Percentiles rank a stretch among this genome's conserved stretches.
Conservation (phyloP, 768 basidiomycete genomes). For the Lanmaoa rubissima region DNA sequence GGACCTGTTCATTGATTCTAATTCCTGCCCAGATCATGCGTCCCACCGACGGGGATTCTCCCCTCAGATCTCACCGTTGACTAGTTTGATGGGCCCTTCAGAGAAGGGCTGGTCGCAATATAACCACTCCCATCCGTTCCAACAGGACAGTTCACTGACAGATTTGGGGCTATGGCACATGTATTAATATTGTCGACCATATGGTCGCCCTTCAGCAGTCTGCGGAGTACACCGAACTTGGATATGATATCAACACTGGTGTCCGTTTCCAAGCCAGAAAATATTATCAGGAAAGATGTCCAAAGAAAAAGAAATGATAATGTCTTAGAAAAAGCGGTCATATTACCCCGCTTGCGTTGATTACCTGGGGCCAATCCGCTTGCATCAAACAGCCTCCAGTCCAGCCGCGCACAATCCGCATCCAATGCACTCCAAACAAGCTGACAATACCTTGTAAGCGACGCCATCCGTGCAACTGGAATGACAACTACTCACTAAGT, state of each 20-base stretch:
- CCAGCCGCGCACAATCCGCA: conserved; percentile 66
- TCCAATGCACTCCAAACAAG: conserved; percentile 67
- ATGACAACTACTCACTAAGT: conserved; percentile 42
- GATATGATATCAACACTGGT: background rate
- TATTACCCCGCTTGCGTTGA: background rate
- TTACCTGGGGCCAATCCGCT: background rate
- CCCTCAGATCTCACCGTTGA: background rate
- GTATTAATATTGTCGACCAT: background rate
- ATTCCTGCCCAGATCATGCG: background rate
- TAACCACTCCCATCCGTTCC: background rate
- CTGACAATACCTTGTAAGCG: conserved; percentile 32
- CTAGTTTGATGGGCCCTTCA: background rate
- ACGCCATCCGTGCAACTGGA: background rate
- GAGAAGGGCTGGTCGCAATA: background rate
- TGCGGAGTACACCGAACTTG: background rate
- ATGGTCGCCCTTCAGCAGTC: background rate
- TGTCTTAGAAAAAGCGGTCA: background rate
- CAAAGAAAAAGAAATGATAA: background rate
- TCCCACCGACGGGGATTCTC: background rate
- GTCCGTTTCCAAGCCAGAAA: background rate
- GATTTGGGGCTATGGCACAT: background rate
- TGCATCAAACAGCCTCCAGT: conserved; percentile 15
- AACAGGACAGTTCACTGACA: background rate
- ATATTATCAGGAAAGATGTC: background rate
- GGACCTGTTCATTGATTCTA: background rate